Conservation (phyloP, 192 early-diverging fungal species). For the Pilaira anomala region DNA sequence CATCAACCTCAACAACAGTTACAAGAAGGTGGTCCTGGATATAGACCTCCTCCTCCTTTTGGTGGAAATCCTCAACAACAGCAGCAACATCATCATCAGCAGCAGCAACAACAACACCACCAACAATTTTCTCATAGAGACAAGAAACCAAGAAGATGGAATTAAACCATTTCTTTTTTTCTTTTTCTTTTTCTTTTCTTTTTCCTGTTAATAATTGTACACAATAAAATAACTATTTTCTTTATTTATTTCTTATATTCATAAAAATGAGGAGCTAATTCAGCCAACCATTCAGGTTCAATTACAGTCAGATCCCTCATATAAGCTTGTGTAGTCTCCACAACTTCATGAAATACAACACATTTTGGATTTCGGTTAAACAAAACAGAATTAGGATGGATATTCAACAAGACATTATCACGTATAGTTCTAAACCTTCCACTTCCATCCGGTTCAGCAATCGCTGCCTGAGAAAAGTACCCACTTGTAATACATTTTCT, state of each 20-base stretch:
- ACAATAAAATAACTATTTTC: background rate
- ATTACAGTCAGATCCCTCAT: constrained; percentile 95
- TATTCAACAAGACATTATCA: constrained; percentile 59
- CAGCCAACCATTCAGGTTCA: constrained; percentile 92
- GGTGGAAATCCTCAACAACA: constrained; percentile 2
- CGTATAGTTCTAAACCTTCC: constrained; percentile 58
- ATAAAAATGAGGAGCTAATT: constrained; percentile 90
- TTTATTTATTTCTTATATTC: constrained; percentile 28
- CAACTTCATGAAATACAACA: constrained; percentile 93
- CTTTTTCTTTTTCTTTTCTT: constrained; percentile 12
- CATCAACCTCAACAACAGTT: constrained; percentile 11
- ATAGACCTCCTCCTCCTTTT: constrained; percentile 23
- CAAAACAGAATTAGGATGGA: constrained; percentile 91
- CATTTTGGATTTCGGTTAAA: constrained; percentile 89
- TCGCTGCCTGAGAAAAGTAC: constrained; percentile 75
- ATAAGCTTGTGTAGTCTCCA: constrained; percentile 93
- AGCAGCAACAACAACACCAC: background rate
- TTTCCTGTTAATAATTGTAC: background rate
- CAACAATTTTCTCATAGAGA: constrained; percentile 5
- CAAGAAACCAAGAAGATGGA: constrained; percentile 22
- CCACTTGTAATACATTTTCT: constrained; percentile 69
- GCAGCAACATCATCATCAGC: background rate
- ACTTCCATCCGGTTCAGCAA: constrained; percentile 61
- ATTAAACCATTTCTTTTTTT: background rate
- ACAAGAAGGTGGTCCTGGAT: background rate